A percentile compares a stretch with the other conserved stretches of the same genome.
Conservation (phyloP, 495 filamentous ascomycete genomes). For the Peziza echinospora region DNA sequence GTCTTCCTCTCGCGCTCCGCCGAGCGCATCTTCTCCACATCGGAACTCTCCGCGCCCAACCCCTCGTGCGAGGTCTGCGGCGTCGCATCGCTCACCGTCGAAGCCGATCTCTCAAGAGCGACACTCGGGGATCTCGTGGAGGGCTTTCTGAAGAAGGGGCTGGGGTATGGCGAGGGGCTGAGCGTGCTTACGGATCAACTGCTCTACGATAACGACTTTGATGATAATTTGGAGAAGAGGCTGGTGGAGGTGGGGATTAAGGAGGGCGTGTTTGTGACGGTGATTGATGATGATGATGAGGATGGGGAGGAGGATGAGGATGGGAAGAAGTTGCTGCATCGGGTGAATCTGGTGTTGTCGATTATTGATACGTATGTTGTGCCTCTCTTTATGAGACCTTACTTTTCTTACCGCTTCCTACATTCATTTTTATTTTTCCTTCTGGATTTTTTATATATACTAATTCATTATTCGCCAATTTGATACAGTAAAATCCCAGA, state of each 20-base stretch:
- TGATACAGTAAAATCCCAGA: too few relatives aligned
- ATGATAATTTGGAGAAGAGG: slow-evolving; percentile 62
- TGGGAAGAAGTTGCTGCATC: slow-evolving; percentile 22
- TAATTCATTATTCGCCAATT: too few relatives aligned
- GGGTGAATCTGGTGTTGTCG: slow-evolving; percentile 47
- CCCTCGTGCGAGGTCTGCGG: slow-evolving; percentile 65
- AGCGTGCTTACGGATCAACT: slow-evolving; percentile 47
- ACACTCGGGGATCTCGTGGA: slow-evolving; percentile 69
- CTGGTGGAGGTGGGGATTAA: slow-evolving; percentile 56
- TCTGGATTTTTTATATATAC: too few relatives aligned
- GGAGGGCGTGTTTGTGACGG: slow-evolving; percentile 54
- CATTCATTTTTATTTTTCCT: too few relatives aligned
- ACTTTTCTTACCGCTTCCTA: too few relatives aligned
- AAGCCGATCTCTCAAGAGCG: slow-evolving; percentile 48
- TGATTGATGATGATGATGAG: slow-evolving; percentile 42
- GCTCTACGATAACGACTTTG: slow-evolving; percentile 72
- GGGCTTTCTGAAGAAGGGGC: slow-evolving; percentile 38
- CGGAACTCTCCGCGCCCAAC: slow-evolving; percentile 54
- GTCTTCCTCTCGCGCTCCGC: slow-evolving; percentile 53
- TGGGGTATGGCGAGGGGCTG: slow-evolving; percentile 73
- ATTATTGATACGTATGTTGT: background rate
- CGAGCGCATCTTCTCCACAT: slow-evolving; percentile 50
- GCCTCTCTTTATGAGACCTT: background rate
- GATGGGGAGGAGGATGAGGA: slow-evolving; percentile 38
- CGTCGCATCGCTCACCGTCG: slow-evolving; percentile 39